Percentiles rank a stretch among this genome's conserved stretches.
phyloP scores from a whole-genome alignment of 768 basidiomycete species.

The Tephrocybe rancida region DNA sequence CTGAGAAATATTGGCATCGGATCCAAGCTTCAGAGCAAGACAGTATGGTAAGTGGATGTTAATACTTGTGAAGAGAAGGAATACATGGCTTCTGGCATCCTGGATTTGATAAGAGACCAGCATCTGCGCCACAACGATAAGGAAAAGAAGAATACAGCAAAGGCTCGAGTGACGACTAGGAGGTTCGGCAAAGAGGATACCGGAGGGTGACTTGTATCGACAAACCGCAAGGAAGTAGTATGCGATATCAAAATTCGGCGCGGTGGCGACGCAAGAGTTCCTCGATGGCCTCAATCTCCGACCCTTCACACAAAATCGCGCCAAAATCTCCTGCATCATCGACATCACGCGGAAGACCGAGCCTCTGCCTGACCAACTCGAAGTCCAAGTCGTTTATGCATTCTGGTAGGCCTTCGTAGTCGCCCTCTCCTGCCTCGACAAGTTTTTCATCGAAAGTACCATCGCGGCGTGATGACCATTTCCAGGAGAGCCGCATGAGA shows the following conservation, averaged over 20 bases:
- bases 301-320: neutral
- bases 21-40: too few relatives aligned
- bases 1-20: too few relatives aligned
- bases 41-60: too few relatives aligned
- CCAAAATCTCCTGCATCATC: neutral
- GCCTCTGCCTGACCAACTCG: neutral
- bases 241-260: neutral
- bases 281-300: neutral
- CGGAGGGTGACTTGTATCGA: too few relatives aligned
- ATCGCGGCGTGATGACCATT: neutral
- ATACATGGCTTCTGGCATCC: too few relatives aligned
- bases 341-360: neutral
- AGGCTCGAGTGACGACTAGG: too few relatives aligned
- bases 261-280: neutral
- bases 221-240: too few relatives aligned
- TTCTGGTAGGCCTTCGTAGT: neutral
- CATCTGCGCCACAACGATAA: too few relatives aligned
- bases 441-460: neutral
- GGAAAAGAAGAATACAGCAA: too few relatives aligned
- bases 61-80: too few relatives aligned
- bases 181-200: too few relatives aligned
- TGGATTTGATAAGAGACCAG: too few relatives aligned
- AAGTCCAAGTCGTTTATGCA: neutral
- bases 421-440: neutral
- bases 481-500: neutral